Evolutionary conservation across 2,329 filamentous ascomycete species (phyloP).

Genomic region (Clathrospora elynae): DNA sequence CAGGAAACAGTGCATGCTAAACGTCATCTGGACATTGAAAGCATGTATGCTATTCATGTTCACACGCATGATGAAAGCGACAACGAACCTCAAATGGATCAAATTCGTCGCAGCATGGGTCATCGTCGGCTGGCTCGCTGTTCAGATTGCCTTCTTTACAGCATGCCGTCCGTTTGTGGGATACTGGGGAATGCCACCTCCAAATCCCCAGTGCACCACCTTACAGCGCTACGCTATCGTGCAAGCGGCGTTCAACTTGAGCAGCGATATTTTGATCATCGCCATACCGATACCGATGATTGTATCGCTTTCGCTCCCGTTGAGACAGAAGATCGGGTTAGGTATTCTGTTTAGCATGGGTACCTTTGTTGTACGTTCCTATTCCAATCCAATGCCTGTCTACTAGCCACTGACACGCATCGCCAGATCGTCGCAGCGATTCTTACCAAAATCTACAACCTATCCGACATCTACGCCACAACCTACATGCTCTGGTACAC

Average conservation of each 20-base stretch:
- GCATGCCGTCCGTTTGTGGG: slow-evolving; percentile 60
- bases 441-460: slow-evolving; percentile 58
- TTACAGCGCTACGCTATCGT: slow-evolving; percentile 63
- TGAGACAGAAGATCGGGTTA: slow-evolving; percentile 61
- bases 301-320: slow-evolving; percentile 55
- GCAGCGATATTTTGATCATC: slow-evolving; percentile 65
- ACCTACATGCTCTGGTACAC: slow-evolving; percentile 58
- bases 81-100: slow-evolving; percentile 52
- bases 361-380: slow-evolving; percentile 53
- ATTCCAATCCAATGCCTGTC: not conserved
- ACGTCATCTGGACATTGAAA: slow-evolving; percentile 63
- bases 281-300: slow-evolving; percentile 62
- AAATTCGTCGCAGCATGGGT: slow-evolving; percentile 58
- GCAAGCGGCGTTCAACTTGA: slow-evolving; percentile 64
- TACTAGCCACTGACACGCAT: slow-evolving; percentile 5
- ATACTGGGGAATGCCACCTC: slow-evolving; percentile 63
- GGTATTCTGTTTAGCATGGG: slow-evolving; percentile 58
- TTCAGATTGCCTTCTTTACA: slow-evolving; percentile 61
- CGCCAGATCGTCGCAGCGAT: slow-evolving; percentile 48
- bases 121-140: slow-evolving; percentile 55
- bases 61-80: slow-evolving; percentile 58
- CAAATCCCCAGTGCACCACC: slow-evolving; percentile 62
- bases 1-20: slow-evolving; percentile 64
- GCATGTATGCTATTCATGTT: slow-evolving; percentile 64
- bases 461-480: slow-evolving; percentile 49